A percentile compares a stretch with the other conserved stretches of the same genome.
Evolutionary conservation across 164 flowering plant genomes (phyloP).

Genomic region (Dillenia suffruticosa): DNA sequence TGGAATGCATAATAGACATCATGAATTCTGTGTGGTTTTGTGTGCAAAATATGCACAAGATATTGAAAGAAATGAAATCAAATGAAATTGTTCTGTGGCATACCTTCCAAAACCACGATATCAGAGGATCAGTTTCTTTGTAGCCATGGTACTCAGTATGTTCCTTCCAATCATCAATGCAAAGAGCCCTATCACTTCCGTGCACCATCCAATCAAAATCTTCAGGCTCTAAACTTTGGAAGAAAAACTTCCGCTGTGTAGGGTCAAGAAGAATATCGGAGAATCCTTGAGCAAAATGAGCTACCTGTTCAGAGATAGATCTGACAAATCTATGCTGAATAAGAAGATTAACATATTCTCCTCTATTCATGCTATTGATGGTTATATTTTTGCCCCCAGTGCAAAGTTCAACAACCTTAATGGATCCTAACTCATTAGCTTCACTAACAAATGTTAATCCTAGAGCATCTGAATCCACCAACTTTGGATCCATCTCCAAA

Average conservation of each 20-base stretch:
- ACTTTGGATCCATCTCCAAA: conserved; percentile 73
- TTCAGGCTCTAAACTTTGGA: conserved; percentile 63
- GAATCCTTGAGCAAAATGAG: conserved; percentile 71
- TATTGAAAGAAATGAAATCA: not conserved
- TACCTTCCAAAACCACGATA: conserved; percentile 96
- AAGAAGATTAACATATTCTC: conserved; percentile 65
- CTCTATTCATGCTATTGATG: conserved; percentile 71
- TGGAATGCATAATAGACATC: too few relatives aligned
- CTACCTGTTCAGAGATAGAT: conserved; percentile 57
- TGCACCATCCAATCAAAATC: conserved; percentile 76
- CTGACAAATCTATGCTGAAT: conserved; percentile 62
- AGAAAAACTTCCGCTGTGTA: conserved; percentile 36
- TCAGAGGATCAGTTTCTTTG: conserved; percentile 64
- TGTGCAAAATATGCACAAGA: not conserved
- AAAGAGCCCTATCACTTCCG: conserved; percentile 65
- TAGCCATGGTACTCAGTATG: conserved; percentile 85
- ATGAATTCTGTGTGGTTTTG: too few relatives aligned
- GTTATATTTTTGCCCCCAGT: conserved; percentile 54
- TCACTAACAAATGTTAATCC: conserved; percentile 86
- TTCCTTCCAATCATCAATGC: conserved; percentile 81
- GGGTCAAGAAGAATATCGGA: conserved; percentile 47
- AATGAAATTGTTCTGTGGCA: not conserved
- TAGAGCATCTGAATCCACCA: conserved; percentile 77
- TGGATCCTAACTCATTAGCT: conserved; percentile 73
- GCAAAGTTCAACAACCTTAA: conserved; percentile 66